A percentile compares a stretch with the other conserved stretches of the same genome.
These are phyloP conservation scores for Carallia pectinifolia DNA, from an alignment of 345 rosid species.

Conservation along the genomic window DNA sequence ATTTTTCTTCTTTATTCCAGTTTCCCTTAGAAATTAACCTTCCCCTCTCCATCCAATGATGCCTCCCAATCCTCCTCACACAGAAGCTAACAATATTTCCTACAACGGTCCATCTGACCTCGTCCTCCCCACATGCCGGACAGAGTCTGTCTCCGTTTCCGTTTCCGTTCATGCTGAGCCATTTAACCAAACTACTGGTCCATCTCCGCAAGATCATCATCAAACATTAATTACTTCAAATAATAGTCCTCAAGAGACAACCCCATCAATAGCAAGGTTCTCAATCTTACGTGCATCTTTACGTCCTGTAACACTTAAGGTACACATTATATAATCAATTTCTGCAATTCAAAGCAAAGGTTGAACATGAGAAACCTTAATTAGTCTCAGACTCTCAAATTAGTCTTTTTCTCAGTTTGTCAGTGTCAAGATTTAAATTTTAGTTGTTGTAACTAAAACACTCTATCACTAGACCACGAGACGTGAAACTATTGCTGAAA, in stretches of 20 bases:
- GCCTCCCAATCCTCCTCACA: conserved; percentile 49
- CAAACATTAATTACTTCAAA: conserved; percentile 1
- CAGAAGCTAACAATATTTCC: conserved; percentile 36
- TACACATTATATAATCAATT: conserved; percentile 4
- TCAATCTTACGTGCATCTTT: conserved; percentile 51
- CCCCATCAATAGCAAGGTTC: conserved; percentile 27
- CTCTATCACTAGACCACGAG: too few relatives aligned
- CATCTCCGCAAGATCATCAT: conserved; percentile 32
- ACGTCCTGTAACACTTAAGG: conserved; percentile 73
- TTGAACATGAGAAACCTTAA: too few relatives aligned
- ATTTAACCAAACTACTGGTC: conserved; percentile 29
- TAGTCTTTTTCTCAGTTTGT: too few relatives aligned
- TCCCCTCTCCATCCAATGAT: conserved; percentile 29
- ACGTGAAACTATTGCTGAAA: too few relatives aligned
- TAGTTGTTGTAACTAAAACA: too few relatives aligned
- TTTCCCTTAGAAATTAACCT: not conserved
- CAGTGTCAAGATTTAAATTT: too few relatives aligned
- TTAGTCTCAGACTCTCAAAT: too few relatives aligned
- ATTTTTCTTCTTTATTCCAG: not conserved
- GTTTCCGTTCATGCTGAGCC: conserved; percentile 37
- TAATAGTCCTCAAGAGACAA: conserved; percentile 14
- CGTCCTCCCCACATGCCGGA: conserved; percentile 27
- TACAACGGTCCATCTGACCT: conserved; percentile 18
- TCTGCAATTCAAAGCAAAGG: not conserved
- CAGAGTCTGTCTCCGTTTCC: conserved; percentile 37